A percentile compares a stretch with the other conserved stretches of the same genome.
Evolutionary conservation across 352 stramenopile genomes (phyloP).

Genomic region (Detonula confervacea): DNA sequence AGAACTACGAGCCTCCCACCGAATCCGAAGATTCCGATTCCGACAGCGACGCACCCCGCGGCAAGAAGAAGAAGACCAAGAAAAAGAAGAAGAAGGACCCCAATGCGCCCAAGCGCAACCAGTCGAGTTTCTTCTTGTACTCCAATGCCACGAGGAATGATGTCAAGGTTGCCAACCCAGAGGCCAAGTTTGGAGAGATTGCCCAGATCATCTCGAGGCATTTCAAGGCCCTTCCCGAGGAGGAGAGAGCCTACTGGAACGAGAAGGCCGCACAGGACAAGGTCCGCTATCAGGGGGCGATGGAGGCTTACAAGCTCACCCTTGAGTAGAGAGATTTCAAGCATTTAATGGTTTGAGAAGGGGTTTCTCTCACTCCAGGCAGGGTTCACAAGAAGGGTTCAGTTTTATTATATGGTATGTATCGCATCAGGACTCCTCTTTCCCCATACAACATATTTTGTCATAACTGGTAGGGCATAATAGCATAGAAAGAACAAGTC

Average conservation of each 20-base stretch:
- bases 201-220: slow-evolving; percentile 74
- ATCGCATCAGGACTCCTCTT: neutral
- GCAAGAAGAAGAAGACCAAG: slow-evolving; percentile 72
- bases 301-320: slow-evolving; percentile 42
- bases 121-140: slow-evolving; percentile 94
- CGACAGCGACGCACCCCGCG: slow-evolving; percentile 64
- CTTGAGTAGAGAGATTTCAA: neutral
- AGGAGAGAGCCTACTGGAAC: slow-evolving; percentile 79
- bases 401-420: no score
- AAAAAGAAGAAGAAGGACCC: slow-evolving; percentile 87
- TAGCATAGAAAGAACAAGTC: slow-evolving; percentile 2
- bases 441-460: slow-evolving; percentile 6
- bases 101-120: slow-evolving; percentile 91
- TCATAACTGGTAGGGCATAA: slow-evolving; percentile 6
- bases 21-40: slow-evolving; percentile 66
- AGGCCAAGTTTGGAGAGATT: slow-evolving; percentile 88
- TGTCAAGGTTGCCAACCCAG: slow-evolving; percentile 77
- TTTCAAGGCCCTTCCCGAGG: slow-evolving; percentile 79
- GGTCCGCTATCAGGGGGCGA: slow-evolving; percentile 75
- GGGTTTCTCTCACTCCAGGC: no score
- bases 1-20: slow-evolving; percentile 66
- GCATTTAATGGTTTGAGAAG: neutral
- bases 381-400: no score
- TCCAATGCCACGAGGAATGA: slow-evolving; percentile 66
- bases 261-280: slow-evolving; percentile 81